A percentile compares a stretch with the other conserved stretches of the same genome.
phyloP scores from a whole-genome alignment of 1,139 yeast genomes.

The Debaryomyces sp. region DNA sequence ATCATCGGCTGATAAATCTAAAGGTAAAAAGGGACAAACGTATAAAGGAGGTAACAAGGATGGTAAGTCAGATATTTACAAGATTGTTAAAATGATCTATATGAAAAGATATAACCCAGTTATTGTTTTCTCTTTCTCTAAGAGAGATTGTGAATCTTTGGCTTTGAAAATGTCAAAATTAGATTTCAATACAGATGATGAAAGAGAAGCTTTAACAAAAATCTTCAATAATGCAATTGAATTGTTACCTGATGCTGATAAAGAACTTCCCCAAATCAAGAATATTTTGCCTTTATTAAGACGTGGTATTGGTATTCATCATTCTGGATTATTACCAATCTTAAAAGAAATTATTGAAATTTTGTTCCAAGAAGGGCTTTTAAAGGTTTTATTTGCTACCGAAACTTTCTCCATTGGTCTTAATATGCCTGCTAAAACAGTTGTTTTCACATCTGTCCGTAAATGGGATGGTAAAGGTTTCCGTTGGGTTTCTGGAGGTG shows the following conservation, averaged over 20 bases:
- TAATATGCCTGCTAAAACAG: constrained; percentile 98
- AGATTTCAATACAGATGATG: constrained; percentile 91
- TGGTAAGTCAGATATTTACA: constrained; percentile 88
- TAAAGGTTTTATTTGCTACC: constrained; percentile 94
- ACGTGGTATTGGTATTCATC: constrained; percentile 98
- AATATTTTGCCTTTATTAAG: constrained; percentile 84
- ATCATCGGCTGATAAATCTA: constrained; percentile 52
- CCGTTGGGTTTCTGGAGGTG: constrained; percentile 99
- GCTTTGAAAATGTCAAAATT: constrained; percentile 94
- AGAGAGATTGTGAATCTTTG: constrained; percentile 92
- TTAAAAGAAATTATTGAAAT: constrained; percentile 96
- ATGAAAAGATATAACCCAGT: constrained; percentile 95
- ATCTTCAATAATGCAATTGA: constrained; percentile 89
- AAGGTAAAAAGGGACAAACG: constrained; percentile 82
- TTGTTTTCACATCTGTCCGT: constrained; percentile 94
- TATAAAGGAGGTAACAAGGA: constrained; percentile 87
- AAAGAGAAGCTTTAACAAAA: constrained; percentile 84
- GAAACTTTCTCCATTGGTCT: constrained; percentile 98
- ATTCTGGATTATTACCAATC: constrained; percentile 93
- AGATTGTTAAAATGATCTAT: constrained; percentile 97
- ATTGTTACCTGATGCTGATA: constrained; percentile 84
- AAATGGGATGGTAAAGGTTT: constrained; percentile 98
- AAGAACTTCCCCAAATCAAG: constrained; percentile 91
- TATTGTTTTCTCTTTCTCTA: constrained; percentile 94
- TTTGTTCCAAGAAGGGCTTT: constrained; percentile 92